Evolutionary conservation across 1,284 basidiomycete species (phyloP).

Genomic region (Pseudozyma hubeiensis): DNA sequence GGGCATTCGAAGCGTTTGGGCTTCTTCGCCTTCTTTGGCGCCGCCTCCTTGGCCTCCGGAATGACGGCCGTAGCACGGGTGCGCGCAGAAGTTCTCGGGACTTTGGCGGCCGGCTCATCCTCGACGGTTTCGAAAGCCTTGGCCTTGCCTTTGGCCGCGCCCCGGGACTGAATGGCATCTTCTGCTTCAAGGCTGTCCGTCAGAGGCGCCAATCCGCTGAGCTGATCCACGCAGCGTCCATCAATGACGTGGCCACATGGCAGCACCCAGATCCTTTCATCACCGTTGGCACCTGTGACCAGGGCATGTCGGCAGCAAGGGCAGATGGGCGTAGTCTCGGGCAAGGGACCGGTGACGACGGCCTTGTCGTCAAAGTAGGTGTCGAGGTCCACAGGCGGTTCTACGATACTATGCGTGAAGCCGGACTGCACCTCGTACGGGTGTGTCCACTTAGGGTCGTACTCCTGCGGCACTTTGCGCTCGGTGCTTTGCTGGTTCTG

Average conservation of each 20-base stretch:
- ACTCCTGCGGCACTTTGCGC: constrained; percentile 39
- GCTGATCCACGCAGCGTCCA: constrained; percentile 54
- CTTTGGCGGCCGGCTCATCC: constrained; percentile 23
- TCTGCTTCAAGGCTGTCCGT: not conserved
- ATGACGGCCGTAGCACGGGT: constrained; percentile 11
- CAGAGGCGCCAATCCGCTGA: constrained; percentile 34
- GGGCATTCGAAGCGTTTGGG: constrained; percentile 56
- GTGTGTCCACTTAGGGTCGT: constrained; percentile 55
- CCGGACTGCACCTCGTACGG: constrained; percentile 32
- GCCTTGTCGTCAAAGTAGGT: constrained; percentile 55
- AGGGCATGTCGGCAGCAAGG: constrained; percentile 55
- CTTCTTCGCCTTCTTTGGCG: constrained; percentile 31
- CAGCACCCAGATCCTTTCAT: constrained; percentile 58
- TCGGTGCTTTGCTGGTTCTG: constrained; percentile 13
- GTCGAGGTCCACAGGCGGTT: constrained; percentile 64
- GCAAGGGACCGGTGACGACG: constrained; percentile 55
- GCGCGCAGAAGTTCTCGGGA: constrained; percentile 12
- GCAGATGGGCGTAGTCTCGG: constrained; percentile 63
- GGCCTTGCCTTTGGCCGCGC: constrained; percentile 36
- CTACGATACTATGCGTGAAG: constrained; percentile 55
- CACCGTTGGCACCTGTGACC: constrained; percentile 49
- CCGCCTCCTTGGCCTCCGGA: constrained; percentile 1
- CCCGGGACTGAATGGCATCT: not conserved
- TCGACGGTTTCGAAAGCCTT: constrained; percentile 26
- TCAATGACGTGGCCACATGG: constrained; percentile 65